phyloP scores from a whole-genome alignment of 148 eudicot genomes.

The Diospyros lotus region DNA sequence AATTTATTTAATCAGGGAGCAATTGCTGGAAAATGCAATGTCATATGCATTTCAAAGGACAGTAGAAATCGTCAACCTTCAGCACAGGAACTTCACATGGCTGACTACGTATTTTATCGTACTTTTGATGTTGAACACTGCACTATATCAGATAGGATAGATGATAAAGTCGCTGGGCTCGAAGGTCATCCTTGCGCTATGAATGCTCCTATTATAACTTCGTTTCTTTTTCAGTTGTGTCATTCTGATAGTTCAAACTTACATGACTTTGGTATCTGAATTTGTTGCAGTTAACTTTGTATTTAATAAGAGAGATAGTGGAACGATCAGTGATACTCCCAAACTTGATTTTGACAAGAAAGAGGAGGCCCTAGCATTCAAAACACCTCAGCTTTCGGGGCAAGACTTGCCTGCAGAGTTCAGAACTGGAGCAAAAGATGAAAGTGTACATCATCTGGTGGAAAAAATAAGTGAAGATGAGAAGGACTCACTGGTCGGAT shows the following conservation, averaged over 20 bases:
- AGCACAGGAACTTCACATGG: constrained; percentile 44
- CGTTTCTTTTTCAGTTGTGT: constrained; percentile 1
- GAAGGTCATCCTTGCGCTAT: constrained; percentile 41
- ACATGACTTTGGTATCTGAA: constrained; percentile 22
- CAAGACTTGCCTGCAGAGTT: constrained; percentile 16
- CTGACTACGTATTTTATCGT: constrained; percentile 67
- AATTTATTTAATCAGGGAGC: constrained; percentile 52
- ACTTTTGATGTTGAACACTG: constrained; percentile 57
- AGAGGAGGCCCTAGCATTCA: constrained; percentile 21
- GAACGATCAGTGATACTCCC: constrained; percentile 14
- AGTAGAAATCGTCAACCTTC: constrained; percentile 65
- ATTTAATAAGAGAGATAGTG: constrained; percentile 49
- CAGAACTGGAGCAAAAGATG: constrained; percentile 9
- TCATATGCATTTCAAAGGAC: constrained; percentile 71
- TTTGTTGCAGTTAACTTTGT: constrained; percentile 57
- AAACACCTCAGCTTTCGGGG: constrained; percentile 14
- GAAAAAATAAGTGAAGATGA: constrained; percentile 12
- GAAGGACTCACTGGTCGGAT: constrained; percentile 11
- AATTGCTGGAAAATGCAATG: constrained; percentile 70
- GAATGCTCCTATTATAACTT: constrained; percentile 10
- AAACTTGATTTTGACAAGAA: constrained; percentile 21
- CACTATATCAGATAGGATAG: constrained; percentile 54
- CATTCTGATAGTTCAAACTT: constrained; percentile 13
- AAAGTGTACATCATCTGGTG: constrained; percentile 6
- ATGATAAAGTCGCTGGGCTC: constrained; percentile 37